Conservation (phyloP, 345 rosid species). For the Citrus unshiu region DNA sequence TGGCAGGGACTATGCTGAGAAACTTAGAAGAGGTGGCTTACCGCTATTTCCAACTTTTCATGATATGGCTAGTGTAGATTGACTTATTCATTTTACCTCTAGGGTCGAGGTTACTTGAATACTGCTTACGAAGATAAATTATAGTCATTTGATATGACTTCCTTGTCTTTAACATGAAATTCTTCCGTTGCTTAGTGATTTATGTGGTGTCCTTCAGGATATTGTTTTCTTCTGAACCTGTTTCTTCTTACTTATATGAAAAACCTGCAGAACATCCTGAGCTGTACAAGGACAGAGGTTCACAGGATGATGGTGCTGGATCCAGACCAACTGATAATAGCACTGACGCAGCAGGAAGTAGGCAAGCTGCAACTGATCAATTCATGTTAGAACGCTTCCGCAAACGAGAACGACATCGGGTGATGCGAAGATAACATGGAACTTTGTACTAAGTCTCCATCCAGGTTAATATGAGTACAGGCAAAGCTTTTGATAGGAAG, state of each 20-base stretch:
- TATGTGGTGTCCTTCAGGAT: neutral
- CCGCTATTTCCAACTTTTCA: neutral
- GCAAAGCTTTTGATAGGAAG: neutral
- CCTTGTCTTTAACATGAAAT: neutral
- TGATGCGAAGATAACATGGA: conserved; percentile 66
- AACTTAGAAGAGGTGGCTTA: conserved; percentile 79
- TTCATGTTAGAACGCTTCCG: conserved; percentile 89
- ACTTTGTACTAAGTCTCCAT: neutral
- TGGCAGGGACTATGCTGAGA: conserved; percentile 89
- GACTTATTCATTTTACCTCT: neutral
- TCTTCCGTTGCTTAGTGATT: no score
- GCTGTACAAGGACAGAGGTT: conserved; percentile 69
- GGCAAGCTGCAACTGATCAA: conserved; percentile 97
- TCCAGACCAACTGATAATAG: conserved; percentile 46
- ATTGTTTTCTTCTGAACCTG: neutral
- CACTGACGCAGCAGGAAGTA: conserved; percentile 53
- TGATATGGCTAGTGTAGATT: neutral
- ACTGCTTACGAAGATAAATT: neutral
- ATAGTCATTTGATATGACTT: neutral
- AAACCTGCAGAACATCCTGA: conserved; percentile 82
- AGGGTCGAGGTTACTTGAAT: neutral
- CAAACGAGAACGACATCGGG: conserved; percentile 91
- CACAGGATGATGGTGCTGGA: conserved; percentile 47
- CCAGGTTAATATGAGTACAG: neutral
- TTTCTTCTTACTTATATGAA: neutral